phyloP scores from a whole-genome alignment of 768 basidiomycete species.

The Kondoa malvinella region DNA sequence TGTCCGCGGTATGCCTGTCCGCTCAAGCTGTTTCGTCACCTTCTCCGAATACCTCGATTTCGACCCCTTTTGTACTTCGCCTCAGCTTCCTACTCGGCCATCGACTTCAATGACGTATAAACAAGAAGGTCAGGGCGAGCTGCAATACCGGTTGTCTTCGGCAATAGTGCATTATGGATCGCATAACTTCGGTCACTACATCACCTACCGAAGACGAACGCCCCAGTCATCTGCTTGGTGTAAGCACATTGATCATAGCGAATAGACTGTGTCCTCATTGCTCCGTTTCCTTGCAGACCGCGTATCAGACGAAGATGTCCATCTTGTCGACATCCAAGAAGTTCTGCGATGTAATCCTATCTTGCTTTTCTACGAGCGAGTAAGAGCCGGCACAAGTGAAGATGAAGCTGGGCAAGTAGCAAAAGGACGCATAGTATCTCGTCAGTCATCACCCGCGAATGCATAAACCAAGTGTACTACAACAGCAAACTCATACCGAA shows the following conservation, averaged over 20 bases:
- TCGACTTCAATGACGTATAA: conserved; percentile 52
- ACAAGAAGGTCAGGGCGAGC: conserved; percentile 40
- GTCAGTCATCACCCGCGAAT: background rate
- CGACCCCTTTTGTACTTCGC: conserved; percentile 68
- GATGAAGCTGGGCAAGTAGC: background rate
- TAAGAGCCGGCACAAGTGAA: conserved; percentile 27
- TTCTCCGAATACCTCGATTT: conserved; percentile 83
- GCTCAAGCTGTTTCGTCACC: conserved; percentile 61
- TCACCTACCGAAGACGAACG: conserved; percentile 76
- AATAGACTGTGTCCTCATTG: conserved; percentile 38
- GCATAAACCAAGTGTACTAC: background rate
- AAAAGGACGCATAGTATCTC: background rate
- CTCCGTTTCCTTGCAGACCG: conserved; percentile 29
- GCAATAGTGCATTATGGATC: conserved; percentile 86
- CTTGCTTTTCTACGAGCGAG: conserved; percentile 86
- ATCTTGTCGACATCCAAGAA: conserved; percentile 54
- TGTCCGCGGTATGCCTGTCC: conserved; percentile 39
- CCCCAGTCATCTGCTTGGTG: background rate
- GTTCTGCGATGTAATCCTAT: conserved; percentile 63
- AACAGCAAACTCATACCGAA: too few relatives aligned
- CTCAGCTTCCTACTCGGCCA: conserved; percentile 49
- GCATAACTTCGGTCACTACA: conserved; percentile 86
- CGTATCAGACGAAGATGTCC: conserved; percentile 68
- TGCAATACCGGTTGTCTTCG: conserved; percentile 63
- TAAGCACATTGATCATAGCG: conserved; percentile 30